phyloP scores from a whole-genome alignment of 106 monocot genomes.

The Cymbidium sinense region DNA sequence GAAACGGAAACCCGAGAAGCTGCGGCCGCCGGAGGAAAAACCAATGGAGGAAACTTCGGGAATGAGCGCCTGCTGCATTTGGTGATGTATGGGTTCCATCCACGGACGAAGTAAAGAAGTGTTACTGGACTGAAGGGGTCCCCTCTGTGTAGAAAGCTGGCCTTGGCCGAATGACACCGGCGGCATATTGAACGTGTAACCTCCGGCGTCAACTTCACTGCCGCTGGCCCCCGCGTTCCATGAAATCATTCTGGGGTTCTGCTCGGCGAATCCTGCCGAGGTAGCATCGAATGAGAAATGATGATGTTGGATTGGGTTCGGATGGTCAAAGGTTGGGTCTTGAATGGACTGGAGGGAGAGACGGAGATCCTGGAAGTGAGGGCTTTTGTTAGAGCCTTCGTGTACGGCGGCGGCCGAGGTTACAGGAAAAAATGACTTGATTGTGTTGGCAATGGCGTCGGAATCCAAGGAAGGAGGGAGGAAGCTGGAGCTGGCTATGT shows the following conservation, averaged over 20 bases:
- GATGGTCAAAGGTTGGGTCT: constrained; percentile 21
- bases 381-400: background rate
- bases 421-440: too few species aligned
- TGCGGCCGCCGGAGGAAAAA: background rate
- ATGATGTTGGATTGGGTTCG: background rate
- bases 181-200: constrained; percentile 5
- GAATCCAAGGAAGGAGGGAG: constrained; percentile 1
- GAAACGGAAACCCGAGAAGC: background rate
- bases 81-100: background rate
- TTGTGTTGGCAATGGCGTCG: background rate
- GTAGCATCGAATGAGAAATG: constrained; percentile 16
- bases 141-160: constrained; percentile 55
- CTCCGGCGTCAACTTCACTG: constrained; percentile 15
- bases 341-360: constrained; percentile 76
- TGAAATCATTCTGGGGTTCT: background rate
- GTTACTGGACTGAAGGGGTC: constrained; percentile 87
- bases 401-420: too few species aligned
- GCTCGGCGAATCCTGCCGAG: background rate
- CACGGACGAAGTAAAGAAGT: constrained; percentile 21
- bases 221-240: constrained; percentile 4
- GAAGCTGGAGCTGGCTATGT: background rate
- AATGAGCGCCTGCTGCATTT: background rate
- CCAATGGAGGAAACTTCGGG: background rate
- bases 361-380: constrained; percentile 36
- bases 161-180: constrained; percentile 20